Percentiles rank a stretch among this genome's conserved stretches.
phyloP scores from a whole-genome alignment of 257 asterid species.

The Nicotiana knightiana region DNA sequence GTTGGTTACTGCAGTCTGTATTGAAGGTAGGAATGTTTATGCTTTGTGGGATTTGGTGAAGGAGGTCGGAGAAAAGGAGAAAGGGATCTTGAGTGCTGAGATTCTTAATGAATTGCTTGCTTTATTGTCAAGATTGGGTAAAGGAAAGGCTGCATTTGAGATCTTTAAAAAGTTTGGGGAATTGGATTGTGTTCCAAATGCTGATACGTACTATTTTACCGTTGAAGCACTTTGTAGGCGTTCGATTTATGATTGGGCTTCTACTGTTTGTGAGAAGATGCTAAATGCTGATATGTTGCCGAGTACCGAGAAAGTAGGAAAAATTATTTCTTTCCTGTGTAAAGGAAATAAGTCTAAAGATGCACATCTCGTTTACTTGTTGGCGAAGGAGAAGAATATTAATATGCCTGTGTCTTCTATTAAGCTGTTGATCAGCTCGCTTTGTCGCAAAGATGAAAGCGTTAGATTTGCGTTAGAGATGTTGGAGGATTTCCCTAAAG shows the following conservation, averaged over 20 bases:
- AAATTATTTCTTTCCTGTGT: slow-evolving; percentile 58
- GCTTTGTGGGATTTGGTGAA: slow-evolving; percentile 72
- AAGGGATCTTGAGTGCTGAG: slow-evolving; percentile 41
- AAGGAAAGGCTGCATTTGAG: slow-evolving; percentile 74
- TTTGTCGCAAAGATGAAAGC: slow-evolving; percentile 39
- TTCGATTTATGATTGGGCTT: slow-evolving; percentile 54
- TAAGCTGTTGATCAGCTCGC: slow-evolving; percentile 46
- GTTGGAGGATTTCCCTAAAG: slow-evolving; percentile 44
- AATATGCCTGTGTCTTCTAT: slow-evolving; percentile 41
- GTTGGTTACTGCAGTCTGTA: slow-evolving; percentile 42
- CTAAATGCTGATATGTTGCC: slow-evolving; percentile 48
- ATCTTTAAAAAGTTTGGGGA: slow-evolving; percentile 74
- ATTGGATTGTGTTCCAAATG: slow-evolving; percentile 48
- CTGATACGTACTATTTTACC: slow-evolving; percentile 61
- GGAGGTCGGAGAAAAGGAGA: slow-evolving; percentile 47
- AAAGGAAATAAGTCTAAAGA: slow-evolving; percentile 59
- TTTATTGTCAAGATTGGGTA: slow-evolving; percentile 54
- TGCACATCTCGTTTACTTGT: slow-evolving; percentile 65
- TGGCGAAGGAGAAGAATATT: slow-evolving; percentile 55
- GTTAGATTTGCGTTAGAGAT: slow-evolving; percentile 53
- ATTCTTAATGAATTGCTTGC: slow-evolving; percentile 53
- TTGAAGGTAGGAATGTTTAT: slow-evolving; percentile 38
- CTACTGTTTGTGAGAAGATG: slow-evolving; percentile 70
- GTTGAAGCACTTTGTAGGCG: slow-evolving; percentile 74
- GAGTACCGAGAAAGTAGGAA: slow-evolving; percentile 46